Evolutionary conservation across 139 green algal species (phyloP).

Genomic region (Eudorina sp.): DNA sequence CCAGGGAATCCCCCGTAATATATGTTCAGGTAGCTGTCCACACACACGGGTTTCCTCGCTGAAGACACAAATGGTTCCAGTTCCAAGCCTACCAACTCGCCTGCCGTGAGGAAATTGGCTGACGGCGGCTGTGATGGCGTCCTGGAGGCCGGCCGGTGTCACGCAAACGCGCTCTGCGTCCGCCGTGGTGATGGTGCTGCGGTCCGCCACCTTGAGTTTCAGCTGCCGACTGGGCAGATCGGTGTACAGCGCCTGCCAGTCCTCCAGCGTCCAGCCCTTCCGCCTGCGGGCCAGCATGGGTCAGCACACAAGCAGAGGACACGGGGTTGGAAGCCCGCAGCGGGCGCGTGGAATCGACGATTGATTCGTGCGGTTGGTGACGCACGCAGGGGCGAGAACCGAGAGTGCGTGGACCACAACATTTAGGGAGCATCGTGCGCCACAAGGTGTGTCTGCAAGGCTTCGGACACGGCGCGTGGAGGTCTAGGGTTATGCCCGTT

Average conservation of each 20-base stretch:
- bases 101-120: slow-evolving; percentile 49
- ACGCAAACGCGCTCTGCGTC: slow-evolving; percentile 84
- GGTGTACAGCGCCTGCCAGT: slow-evolving; percentile 90
- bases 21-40: too few species aligned
- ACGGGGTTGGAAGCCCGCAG: background rate
- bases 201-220: slow-evolving; percentile 89
- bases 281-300: slow-evolving; percentile 38
- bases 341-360: too few species aligned
- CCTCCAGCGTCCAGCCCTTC: slow-evolving; percentile 68
- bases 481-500: too few species aligned
- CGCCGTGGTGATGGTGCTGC: slow-evolving; percentile 76
- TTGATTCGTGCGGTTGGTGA: too few species aligned
- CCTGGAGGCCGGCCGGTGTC: slow-evolving; percentile 78
- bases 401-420: too few species aligned
- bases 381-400: too few species aligned
- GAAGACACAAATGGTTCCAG: too few species aligned
- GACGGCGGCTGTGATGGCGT: slow-evolving; percentile 77
- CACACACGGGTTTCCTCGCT: too few species aligned
- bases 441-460: too few species aligned
- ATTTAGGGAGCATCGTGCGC: too few species aligned
- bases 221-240: slow-evolving; percentile 91
- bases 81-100: background rate
- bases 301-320: background rate
- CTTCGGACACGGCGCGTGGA: too few species aligned
- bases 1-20: too few species aligned